Evolutionary conservation across 805 yeast genomes (phyloP).

Genomic region (Spathaspora sp.): DNA sequence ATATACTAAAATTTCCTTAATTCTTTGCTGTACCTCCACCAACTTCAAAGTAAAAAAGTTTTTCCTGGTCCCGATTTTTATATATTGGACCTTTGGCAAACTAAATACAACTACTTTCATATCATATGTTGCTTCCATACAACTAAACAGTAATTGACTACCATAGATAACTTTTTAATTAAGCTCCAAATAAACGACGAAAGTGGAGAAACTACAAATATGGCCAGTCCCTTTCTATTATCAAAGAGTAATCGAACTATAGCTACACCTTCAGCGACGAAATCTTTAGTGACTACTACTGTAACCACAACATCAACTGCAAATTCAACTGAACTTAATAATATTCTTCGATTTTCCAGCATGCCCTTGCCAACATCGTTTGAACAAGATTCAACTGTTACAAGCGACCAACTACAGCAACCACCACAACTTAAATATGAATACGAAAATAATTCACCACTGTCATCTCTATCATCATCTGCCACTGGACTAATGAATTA

Average conservation of each 20-base stretch:
- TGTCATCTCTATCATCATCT: slow-evolving; percentile 1
- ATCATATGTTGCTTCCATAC: background rate
- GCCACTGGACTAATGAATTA: slow-evolving; percentile 21
- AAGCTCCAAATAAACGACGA: background rate
- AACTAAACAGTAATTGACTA: background rate
- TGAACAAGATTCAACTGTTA: background rate
- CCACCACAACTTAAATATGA: background rate
- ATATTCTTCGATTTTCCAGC: background rate
- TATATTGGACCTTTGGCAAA: background rate
- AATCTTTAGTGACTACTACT: background rate
- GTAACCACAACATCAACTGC: background rate
- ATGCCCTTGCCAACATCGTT: background rate
- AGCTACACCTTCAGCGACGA: background rate
- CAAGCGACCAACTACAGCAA: background rate
- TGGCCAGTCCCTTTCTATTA: background rate
- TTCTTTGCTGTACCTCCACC: background rate
- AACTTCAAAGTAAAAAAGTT: no score
- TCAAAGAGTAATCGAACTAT: background rate
- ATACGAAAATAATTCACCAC: slow-evolving; percentile 1
- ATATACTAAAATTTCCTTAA: background rate
- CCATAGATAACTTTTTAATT: no score
- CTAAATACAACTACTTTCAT: no score
- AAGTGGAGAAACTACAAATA: background rate
- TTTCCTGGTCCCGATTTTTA: background rate
- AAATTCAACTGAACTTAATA: background rate